phyloP scores from a whole-genome alignment of 208 protist species.

The Acanthamoeba healyi region DNA sequence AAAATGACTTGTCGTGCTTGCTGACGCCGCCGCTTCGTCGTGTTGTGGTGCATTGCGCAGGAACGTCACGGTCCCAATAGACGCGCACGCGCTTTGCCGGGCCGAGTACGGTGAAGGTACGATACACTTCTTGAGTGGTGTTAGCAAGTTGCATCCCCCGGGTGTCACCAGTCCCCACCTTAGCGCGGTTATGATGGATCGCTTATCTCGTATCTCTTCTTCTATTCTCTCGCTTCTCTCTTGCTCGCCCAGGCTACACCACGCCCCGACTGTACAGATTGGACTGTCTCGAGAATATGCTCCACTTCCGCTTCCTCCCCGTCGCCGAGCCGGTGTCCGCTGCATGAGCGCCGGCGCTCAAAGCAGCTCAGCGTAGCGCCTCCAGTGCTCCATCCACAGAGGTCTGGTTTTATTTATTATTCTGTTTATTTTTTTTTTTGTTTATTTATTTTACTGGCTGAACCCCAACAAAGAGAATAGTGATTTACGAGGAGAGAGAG shows the following conservation, averaged over 20 bases:
- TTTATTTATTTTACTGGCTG: too few relatives aligned
- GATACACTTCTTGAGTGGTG: background rate
- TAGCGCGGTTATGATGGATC: background rate
- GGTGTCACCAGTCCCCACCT: too few relatives aligned
- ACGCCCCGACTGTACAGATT: conserved; percentile 24
- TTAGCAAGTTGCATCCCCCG: too few relatives aligned
- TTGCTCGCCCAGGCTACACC: background rate
- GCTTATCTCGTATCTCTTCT: background rate
- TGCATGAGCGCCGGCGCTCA: background rate
- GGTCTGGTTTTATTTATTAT: background rate
- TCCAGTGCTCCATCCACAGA: background rate
- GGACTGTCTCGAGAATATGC: conserved; percentile 67
- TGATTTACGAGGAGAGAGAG: too few relatives aligned
- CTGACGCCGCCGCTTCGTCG: too few relatives aligned
- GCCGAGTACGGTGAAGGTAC: conserved; percentile 54
- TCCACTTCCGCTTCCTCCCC: conserved; percentile 50
- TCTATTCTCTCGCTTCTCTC: background rate
- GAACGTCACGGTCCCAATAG: conserved; percentile 23
- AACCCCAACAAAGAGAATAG: too few relatives aligned
- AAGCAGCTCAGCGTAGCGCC: background rate
- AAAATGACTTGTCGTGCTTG: background rate
- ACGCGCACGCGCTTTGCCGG: background rate
- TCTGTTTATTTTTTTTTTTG: conserved; percentile 7
- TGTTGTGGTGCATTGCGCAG: background rate
- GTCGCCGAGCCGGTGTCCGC: background rate